A percentile compares a stretch with the other conserved stretches of the same genome.
Conservation (phyloP, 257 asterid genomes). For the Linaria vulgaris region DNA sequence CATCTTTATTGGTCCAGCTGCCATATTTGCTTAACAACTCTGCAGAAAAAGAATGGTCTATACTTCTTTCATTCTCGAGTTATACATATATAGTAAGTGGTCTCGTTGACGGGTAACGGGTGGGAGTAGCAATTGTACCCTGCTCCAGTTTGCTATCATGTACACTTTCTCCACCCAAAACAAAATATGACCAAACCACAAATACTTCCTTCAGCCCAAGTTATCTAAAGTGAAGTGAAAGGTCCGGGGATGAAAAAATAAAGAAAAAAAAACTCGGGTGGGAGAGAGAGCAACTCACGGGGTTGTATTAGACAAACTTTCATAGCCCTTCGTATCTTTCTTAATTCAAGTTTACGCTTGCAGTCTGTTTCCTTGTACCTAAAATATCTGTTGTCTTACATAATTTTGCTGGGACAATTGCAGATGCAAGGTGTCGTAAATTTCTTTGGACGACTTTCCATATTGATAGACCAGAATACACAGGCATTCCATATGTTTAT, state of each 20-base stretch:
- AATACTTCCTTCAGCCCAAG: no score
- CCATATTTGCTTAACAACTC: neutral
- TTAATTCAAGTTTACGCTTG: neutral
- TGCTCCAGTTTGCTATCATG: neutral
- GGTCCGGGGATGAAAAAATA: neutral
- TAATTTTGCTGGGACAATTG: slow-evolving; percentile 24
- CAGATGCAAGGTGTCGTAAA: slow-evolving; percentile 94
- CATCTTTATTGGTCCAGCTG: neutral
- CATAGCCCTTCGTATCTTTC: neutral
- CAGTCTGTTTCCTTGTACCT: neutral
- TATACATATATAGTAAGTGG: neutral
- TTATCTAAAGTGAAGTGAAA: no score
- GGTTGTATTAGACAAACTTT: neutral
- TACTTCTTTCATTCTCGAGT: slow-evolving; percentile 15
- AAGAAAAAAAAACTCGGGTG: neutral
- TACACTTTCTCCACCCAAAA: no score
- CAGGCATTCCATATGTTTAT: slow-evolving; percentile 96
- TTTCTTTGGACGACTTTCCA: slow-evolving; percentile 84
- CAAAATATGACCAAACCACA: no score
- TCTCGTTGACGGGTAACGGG: neutral
- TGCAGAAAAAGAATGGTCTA: slow-evolving; percentile 8
- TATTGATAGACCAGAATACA: slow-evolving; percentile 89
- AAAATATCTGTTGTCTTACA: neutral
- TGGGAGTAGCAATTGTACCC: neutral
- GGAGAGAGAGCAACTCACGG: neutral